A percentile compares a stretch with the other conserved stretches of the same genome.
Conservation (phyloP, 1,139 yeast genomes). For the Geotrichum aggregatum region DNA sequence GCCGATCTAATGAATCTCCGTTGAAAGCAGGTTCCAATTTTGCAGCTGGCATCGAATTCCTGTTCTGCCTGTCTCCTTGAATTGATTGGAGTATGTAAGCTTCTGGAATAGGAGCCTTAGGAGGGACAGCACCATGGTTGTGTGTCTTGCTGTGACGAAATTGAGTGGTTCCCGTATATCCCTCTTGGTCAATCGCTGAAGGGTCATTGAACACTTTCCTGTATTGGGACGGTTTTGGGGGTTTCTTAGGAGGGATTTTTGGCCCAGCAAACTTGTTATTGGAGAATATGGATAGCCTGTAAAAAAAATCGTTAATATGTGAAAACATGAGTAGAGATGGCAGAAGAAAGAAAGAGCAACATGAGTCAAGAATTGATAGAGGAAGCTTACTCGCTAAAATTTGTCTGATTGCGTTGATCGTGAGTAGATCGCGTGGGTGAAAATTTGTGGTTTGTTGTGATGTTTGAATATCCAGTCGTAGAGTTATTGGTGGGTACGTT, state of each 20-base stretch:
- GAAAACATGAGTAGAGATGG: conserved; percentile 5
- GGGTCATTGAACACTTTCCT: not conserved
- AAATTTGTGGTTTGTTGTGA: conserved; percentile 1
- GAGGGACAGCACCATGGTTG: not conserved
- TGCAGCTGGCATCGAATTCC: not conserved
- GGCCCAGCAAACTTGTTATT: not conserved
- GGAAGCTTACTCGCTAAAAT: conserved; percentile 4
- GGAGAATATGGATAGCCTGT: not conserved
- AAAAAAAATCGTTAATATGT: conserved; percentile 2
- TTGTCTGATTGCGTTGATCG: not conserved
- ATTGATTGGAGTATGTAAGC: not conserved
- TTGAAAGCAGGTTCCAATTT: not conserved
- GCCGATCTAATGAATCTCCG: conserved; percentile 6
- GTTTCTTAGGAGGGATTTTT: conserved; percentile 1
- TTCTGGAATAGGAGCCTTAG: not conserved
- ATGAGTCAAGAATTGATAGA: not conserved
- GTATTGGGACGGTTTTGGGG: conserved; percentile 14
- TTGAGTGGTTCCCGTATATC: not conserved
- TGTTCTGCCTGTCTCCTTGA: not conserved
- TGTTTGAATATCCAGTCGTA: not conserved
- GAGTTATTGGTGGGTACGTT: conserved; percentile 2
- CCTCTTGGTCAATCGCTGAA: not conserved
- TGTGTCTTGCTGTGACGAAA: not conserved
- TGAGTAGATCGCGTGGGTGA: not conserved
- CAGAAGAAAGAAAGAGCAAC: not conserved